Conservation (phyloP, 768 basidiomycete genomes). For the Termitomyces sp. region DNA sequence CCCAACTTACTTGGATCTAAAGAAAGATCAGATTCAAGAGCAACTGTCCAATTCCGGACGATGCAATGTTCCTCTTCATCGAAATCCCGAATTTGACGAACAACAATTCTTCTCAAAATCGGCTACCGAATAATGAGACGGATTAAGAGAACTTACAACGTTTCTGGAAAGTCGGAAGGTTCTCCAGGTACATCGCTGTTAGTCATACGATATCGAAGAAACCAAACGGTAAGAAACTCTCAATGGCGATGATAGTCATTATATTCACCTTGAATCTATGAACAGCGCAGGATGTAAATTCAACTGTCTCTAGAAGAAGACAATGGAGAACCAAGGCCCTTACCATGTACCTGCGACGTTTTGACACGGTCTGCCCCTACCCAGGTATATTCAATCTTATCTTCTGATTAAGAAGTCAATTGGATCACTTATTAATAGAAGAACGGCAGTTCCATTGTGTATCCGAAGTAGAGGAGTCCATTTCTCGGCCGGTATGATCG, state of each 20-base stretch:
- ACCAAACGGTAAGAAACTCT: neutral
- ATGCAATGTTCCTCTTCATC: neutral
- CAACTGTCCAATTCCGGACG: neutral
- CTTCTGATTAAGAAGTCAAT: neutral
- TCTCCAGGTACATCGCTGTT: neutral
- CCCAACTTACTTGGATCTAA: neutral
- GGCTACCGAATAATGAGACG: neutral
- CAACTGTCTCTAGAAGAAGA: neutral
- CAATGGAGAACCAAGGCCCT: neutral
- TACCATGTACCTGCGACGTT: neutral
- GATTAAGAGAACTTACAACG: neutral
- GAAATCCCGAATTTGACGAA: constrained; percentile 1
- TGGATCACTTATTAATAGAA: neutral
- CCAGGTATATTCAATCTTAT: neutral
- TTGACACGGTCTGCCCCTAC: neutral
- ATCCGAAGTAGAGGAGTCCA: neutral
- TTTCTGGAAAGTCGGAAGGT: neutral
- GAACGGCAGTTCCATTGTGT: neutral
- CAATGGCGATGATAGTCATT: too few species aligned
- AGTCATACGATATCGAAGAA: neutral
- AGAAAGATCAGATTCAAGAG: neutral
- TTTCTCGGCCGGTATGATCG: neutral
- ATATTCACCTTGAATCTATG: neutral
- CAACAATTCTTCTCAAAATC: neutral
- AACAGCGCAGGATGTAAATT: neutral